These are phyloP conservation scores for Solanum medicagineum DNA, from an alignment of 257 asterid species.

Conservation along the genomic window DNA sequence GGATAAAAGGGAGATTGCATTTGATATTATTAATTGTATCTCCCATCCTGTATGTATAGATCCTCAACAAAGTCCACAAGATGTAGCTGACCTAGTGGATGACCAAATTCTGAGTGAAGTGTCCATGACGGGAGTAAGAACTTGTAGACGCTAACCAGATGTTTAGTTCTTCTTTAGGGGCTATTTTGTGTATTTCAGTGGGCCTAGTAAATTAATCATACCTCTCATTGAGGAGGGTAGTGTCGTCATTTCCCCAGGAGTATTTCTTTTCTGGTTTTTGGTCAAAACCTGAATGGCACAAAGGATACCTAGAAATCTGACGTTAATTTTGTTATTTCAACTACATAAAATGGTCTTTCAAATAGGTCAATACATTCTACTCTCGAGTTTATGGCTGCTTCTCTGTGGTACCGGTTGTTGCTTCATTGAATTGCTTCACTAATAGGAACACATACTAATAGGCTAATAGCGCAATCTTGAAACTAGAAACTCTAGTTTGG, in stretches of 20 bases:
- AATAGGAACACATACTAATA: no score
- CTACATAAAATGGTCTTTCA: no score
- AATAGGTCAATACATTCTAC: no score
- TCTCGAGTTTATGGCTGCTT: no score
- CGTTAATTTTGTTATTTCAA: neutral
- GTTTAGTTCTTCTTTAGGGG: neutral
- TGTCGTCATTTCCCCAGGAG: neutral
- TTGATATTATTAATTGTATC: neutral
- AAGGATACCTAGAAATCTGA: neutral
- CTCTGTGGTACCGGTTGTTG: no score
- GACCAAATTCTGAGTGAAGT: neutral
- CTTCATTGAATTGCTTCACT: no score
- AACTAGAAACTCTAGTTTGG: no score
- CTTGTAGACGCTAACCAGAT: neutral
- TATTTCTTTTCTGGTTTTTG: neutral
- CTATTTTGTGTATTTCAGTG: neutral
- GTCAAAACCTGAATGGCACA: neutral
- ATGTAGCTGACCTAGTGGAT: neutral
- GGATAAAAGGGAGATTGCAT: neutral
- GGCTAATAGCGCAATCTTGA: no score
- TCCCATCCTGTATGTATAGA: neutral
- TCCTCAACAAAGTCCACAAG: neutral
- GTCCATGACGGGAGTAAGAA: neutral
- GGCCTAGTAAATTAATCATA: neutral
- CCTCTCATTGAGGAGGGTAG: neutral